A percentile compares a stretch with the other conserved stretches of the same genome.
These are phyloP conservation scores for Solanum dulcamara DNA, from an alignment of 257 asterid species.

Conservation along the genomic window DNA sequence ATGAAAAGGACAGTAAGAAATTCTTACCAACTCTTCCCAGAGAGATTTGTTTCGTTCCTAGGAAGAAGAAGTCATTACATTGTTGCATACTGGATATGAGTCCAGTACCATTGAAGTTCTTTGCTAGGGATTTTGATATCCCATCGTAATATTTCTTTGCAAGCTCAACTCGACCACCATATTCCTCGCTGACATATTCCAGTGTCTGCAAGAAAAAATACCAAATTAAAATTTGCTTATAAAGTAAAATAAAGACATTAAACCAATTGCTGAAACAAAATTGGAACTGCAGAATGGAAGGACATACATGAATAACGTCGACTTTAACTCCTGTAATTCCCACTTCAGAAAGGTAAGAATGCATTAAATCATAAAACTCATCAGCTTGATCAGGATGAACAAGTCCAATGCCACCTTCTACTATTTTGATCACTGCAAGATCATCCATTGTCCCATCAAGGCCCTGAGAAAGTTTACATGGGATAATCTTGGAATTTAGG, in stretches of 20 bases:
- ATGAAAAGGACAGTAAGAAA: not conserved
- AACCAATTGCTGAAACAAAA: not conserved
- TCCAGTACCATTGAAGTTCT: slow-evolving; percentile 41
- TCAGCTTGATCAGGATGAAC: slow-evolving; percentile 35
- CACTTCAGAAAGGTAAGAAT: slow-evolving; percentile 42
- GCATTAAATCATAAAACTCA: slow-evolving; percentile 60
- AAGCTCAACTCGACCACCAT: slow-evolving; percentile 65
- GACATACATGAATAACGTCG: slow-evolving; percentile 21
- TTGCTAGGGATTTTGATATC: slow-evolving; percentile 44
- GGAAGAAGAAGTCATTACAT: slow-evolving; percentile 41
- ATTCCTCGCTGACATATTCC: slow-evolving; percentile 41
- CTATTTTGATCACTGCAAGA: slow-evolving; percentile 48
- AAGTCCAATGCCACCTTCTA: slow-evolving; percentile 58
- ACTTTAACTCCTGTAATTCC: slow-evolving; percentile 81
- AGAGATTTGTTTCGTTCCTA: slow-evolving; percentile 39
- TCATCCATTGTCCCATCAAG: slow-evolving; percentile 39
- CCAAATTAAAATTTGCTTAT: not conserved
- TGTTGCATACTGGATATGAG: slow-evolving; percentile 56
- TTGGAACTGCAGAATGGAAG: not conserved
- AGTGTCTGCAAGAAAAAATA: slow-evolving; percentile 39
- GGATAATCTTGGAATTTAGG: slow-evolving; percentile 38
- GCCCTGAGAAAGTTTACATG: slow-evolving; percentile 53
- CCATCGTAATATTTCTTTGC: slow-evolving; percentile 52
- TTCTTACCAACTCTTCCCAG: slow-evolving; percentile 38
- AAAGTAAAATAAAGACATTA: not conserved